Evolutionary conservation across 805 yeast genomes (phyloP), one percentile per base, ranked within the genome.

Genomic region (Starmerella apicola): DNA sequence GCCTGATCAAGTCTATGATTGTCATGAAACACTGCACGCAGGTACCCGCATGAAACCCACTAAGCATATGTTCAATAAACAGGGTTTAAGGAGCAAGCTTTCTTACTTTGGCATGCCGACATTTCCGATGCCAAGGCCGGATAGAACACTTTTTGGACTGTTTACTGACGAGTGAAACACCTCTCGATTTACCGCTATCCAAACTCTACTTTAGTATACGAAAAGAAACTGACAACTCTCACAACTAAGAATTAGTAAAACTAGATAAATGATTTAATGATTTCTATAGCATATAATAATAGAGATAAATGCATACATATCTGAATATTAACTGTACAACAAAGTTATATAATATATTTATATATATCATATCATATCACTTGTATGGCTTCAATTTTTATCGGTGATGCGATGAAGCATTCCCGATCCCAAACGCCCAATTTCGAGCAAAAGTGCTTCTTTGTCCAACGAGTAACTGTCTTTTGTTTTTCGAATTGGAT

Each of bases 371-470:
- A 28, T n/a, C n/a, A n/a, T n/a, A n/a, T n/a, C n/a, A n/a, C 8
- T n/a, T n/a, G n/a, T n/a, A 16, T 16, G n/a, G 15, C 18, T n/a
- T n/a, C n/a, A n/a, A 13, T 28, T 17, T 9, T 15, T 15, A 8
- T n/a, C 7, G 9, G 13, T 26, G n/a, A 24, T 7, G 3, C 36
- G 27, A 3, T 22, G 17, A 13, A 64, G 52, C 44, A 64, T 39
- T 16, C 63, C 64, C 3, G 63, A 63, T 15, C 68, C 68, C 3
- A 64, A 47, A 7, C 65, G 53, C 39, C 42, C 47, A 34, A 91
- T 79, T 58, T 88, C 94, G 42, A 70, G 67, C 43, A 78, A 61
- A n/a, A 82, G 68, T 2, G 88, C 80, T 13, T 72, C 79, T 54
- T 71, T 78, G 59, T 84, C 82, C 42, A 84, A 62, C 27, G 64